Base-by-base conservation (phyloP, 805 yeast species). In the Grigorovia yakushimaensis region DNA sequence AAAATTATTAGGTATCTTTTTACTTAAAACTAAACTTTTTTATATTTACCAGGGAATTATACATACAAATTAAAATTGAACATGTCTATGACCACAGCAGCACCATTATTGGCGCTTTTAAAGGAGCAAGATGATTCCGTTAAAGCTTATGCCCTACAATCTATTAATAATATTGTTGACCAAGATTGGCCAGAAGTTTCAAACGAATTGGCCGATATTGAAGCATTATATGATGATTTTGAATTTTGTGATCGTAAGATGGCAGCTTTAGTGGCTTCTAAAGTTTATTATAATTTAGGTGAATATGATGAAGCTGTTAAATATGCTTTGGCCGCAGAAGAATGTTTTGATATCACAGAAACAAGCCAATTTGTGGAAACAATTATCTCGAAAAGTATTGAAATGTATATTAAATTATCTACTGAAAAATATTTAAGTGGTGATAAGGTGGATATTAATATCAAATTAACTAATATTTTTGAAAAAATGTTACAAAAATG, bases 151-250 rank as follows among this genome's bases (percentile, higher is more conserved):
- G 98, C 98, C 18, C 75, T 93, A 60, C 72, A 82, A 48, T 81
- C 95, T 18, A 77, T 93, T 54, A 85, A 88, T 62, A 76, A 71
- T 23, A 77, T 84, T 44, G 96, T 88, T 45, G 95, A 88, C 69
- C 89, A 87, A 66, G 74, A 88, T 49, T 93, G 98, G 98, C 88
- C 98, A 2, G 98, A 93, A 71, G 85, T 93, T 49, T 95, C 98
- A 49, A 93, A 93, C 68, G 81, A 77, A 60, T 78, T 93, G 51
- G 73, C 86, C 24, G 88, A 85, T 47, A 84, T 93, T 59, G 98
- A 93, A 69, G 95, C 88, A 53, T 72, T 93, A 47, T 88, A 82
- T 59, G 98, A 93, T 68, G 95, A 91, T 64, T 74, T 77, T 49
- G 66, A 74, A 21, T 93, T 91, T 66, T 79, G 80, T 47, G 80